These are phyloP conservation scores for Torulaspora franciscae DNA, from an alignment of 805 yeast genomes.

Conservation along the genomic window DNA sequence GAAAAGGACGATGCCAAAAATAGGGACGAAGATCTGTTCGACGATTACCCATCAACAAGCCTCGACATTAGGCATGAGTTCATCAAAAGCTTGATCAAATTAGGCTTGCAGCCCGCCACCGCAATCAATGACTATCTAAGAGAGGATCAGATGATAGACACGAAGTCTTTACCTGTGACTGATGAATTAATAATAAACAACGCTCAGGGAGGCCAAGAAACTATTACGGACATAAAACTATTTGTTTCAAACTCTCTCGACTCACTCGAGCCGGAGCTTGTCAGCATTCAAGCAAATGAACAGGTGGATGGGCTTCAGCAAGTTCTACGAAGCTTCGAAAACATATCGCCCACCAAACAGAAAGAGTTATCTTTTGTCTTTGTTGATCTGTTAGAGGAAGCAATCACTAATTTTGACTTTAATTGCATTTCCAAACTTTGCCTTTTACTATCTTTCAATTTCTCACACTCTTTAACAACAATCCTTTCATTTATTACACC, in stretches of 20 bases:
- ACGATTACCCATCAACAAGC: conserved; percentile 45
- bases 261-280: conserved; percentile 29
- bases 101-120: conserved; percentile 37
- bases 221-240: conserved; percentile 29
- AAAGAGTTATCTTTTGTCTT: conserved; percentile 41
- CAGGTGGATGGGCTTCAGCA: conserved; percentile 50
- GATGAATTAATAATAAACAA: conserved; percentile 35
- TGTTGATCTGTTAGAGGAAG: conserved; percentile 31
- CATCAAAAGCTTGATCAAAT: conserved; percentile 41
- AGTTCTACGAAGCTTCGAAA: conserved; percentile 45
- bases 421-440: conserved; percentile 47
- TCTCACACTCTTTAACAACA: conserved; percentile 39
- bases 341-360: conserved; percentile 45
- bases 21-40: conserved; percentile 46
- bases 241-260: conserved; percentile 27
- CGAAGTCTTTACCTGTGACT: conserved; percentile 29
- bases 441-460: conserved; percentile 45
- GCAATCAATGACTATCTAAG: conserved; percentile 36
- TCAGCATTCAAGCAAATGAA: conserved; percentile 44
- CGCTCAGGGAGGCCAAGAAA: conserved; percentile 34
- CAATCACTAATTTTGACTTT: conserved; percentile 41
- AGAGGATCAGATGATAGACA: conserved; percentile 39
- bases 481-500: conserved; percentile 46
- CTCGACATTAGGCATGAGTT: conserved; percentile 50
- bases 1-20: conserved; percentile 35